Evolutionary conservation across 2,329 filamentous ascomycete species (phyloP).

Genomic region (Fusarium sp.): DNA sequence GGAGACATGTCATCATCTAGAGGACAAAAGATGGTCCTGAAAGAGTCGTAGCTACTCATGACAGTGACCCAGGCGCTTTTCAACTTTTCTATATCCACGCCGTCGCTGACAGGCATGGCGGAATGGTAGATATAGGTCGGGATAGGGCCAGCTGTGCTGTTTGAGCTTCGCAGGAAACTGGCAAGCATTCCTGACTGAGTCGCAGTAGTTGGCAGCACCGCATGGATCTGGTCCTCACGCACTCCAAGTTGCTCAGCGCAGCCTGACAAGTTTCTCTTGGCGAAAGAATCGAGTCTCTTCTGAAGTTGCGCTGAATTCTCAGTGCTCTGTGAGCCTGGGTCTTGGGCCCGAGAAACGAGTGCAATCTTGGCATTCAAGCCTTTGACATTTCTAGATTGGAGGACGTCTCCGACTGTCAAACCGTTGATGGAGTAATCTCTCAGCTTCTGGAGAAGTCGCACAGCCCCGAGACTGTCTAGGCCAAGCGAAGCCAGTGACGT

Average conservation of each 20-base stretch:
- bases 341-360: neutral
- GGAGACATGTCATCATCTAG: slow-evolving; percentile 4
- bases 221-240: neutral
- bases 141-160: neutral
- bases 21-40: slow-evolving; percentile 4
- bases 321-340: neutral
- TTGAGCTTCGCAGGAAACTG: slow-evolving; percentile 2
- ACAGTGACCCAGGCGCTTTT: slow-evolving; percentile 1
- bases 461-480: slow-evolving; percentile 5
- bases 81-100: neutral
- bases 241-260: neutral
- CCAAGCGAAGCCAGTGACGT: slow-evolving; percentile 1
- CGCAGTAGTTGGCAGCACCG: slow-evolving; percentile 4
- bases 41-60: slow-evolving; percentile 1
- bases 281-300: neutral
- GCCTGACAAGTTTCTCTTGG: neutral
- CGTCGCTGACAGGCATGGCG: neutral
- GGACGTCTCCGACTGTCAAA: neutral
- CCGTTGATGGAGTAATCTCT: slow-evolving; percentile 2
- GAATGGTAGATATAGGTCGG: slow-evolving; percentile 7
- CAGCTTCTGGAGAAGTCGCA: slow-evolving; percentile 7
- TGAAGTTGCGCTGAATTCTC: neutral
- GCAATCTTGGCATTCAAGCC: neutral
- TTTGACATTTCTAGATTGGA: slow-evolving; percentile 1
- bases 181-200: slow-evolving; percentile 12